These are phyloP conservation scores for Sporothrix inflata DNA, from an alignment of 2,329 filamentous ascomycete species.

Conservation along the genomic window DNA sequence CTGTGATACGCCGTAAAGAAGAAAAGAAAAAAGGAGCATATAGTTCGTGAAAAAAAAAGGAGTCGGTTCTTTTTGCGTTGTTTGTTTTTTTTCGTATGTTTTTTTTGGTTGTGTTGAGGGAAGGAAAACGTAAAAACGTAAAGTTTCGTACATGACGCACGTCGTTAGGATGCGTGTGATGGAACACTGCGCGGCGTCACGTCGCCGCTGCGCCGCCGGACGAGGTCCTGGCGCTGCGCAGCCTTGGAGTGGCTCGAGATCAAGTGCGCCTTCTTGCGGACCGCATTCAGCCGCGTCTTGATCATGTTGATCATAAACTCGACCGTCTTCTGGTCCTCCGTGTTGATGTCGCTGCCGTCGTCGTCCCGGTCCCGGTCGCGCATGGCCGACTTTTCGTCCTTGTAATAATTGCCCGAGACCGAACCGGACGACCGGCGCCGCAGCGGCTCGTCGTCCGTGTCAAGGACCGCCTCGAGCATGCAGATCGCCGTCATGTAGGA, in stretches of 20 bases:
- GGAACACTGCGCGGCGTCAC: slow-evolving; percentile 59
- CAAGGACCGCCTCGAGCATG: slow-evolving; percentile 92
- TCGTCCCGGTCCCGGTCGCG: slow-evolving; percentile 43
- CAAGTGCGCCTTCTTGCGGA: slow-evolving; percentile 64
- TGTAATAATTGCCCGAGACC: slow-evolving; percentile 42
- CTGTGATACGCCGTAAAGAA: not conserved
- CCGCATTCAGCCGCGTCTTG: slow-evolving; percentile 55
- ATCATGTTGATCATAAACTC: slow-evolving; percentile 71
- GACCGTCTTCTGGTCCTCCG: slow-evolving; percentile 73
- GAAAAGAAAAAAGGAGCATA: not conserved
- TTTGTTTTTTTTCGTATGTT: not conserved
- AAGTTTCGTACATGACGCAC: not conserved
- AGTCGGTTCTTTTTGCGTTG: not conserved
- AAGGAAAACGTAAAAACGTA: not conserved
- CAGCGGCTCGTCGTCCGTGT: slow-evolving; percentile 69
- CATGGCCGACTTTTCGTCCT: slow-evolving; percentile 46
- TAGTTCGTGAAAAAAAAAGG: not conserved
- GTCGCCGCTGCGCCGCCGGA: slow-evolving; percentile 59
- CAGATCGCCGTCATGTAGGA: slow-evolving; percentile 91
- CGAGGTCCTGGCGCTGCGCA: slow-evolving; percentile 48
- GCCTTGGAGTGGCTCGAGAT: slow-evolving; percentile 62
- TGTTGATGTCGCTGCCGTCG: slow-evolving; percentile 56
- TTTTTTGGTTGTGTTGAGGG: not conserved
- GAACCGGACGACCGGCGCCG: slow-evolving; percentile 39
- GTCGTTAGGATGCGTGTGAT: slow-evolving; percentile 47